Conservation (phyloP, 371 early-diverging fungal species). For the Mortierella sp. region DNA sequence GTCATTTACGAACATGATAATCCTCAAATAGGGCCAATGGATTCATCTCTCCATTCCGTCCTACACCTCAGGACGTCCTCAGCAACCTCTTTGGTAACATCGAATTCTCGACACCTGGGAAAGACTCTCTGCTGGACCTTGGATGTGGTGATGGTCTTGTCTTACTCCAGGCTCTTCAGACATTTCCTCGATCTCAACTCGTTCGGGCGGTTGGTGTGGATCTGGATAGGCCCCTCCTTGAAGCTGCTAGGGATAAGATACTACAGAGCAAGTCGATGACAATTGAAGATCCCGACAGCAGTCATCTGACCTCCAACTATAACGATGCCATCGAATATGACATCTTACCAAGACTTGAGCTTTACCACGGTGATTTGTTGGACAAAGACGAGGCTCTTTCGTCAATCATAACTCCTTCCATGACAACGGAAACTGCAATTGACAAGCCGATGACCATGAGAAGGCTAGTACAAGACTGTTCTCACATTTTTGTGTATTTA, state of each 20-base stretch:
- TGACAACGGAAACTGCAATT: neutral
- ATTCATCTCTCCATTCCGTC: slow-evolving; percentile 44
- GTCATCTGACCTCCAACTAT: no score
- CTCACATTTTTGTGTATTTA: slow-evolving; percentile 45
- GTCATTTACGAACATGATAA: neutral
- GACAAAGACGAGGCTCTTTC: slow-evolving; percentile 16
- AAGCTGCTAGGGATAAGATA: slow-evolving; percentile 12
- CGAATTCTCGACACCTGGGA: slow-evolving; percentile 20
- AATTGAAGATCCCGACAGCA: neutral
- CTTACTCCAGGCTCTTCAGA: slow-evolving; percentile 33
- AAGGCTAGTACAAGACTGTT: slow-evolving; percentile 14
- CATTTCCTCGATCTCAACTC: slow-evolving; percentile 28
- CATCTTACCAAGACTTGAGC: slow-evolving; percentile 26
- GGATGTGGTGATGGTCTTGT: slow-evolving; percentile 53
- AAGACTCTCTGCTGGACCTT: slow-evolving; percentile 21
- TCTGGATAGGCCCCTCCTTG: slow-evolving; percentile 33
- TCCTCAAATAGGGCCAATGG: slow-evolving; percentile 33
- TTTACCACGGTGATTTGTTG: slow-evolving; percentile 42
- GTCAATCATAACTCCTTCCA: slow-evolving; percentile 9
- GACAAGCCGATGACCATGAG: slow-evolving; percentile 10
- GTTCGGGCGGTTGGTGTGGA: slow-evolving; percentile 37
- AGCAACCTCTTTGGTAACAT: slow-evolving; percentile 22
- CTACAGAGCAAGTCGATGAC: neutral
- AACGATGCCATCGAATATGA: neutral
- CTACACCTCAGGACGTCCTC: slow-evolving; percentile 38